These are phyloP conservation scores for Clonostachys chloroleuca DNA, from an alignment of 2,329 filamentous ascomycete species.

Conservation along the genomic window DNA sequence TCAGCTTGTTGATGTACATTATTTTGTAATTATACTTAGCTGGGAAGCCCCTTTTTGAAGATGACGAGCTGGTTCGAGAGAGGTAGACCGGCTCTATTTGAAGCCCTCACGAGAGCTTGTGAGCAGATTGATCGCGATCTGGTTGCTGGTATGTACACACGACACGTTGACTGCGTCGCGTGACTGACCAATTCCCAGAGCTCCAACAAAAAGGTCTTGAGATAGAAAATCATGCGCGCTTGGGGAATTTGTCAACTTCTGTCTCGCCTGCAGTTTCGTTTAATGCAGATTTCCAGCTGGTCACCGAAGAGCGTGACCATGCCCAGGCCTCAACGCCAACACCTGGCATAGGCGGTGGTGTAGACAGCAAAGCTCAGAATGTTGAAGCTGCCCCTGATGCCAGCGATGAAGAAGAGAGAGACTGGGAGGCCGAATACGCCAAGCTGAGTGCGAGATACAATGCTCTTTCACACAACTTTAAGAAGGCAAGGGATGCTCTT, in stretches of 20 bases:
- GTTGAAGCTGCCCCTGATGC: background rate
- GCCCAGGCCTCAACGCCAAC: background rate
- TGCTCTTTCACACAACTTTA: slow-evolving; percentile 34
- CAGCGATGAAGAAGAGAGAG: slow-evolving; percentile 5
- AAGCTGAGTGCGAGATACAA: slow-evolving; percentile 33
- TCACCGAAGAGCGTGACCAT: background rate
- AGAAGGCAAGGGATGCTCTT: slow-evolving; percentile 28
- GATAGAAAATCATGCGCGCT: background rate
- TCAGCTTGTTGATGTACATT: no score
- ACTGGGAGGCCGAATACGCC: slow-evolving; percentile 23
- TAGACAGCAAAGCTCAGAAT: background rate
- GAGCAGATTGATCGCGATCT: slow-evolving; percentile 31
- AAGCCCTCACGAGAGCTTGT: slow-evolving; percentile 32
- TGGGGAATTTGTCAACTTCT: background rate
- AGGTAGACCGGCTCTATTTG: slow-evolving; percentile 31
- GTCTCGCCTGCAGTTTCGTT: background rate
- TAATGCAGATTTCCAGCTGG: background rate
- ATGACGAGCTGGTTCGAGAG: slow-evolving; percentile 34
- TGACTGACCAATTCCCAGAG: no score
- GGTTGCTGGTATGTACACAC: slow-evolving; percentile 19
- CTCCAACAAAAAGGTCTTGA: no score
- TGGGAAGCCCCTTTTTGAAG: background rate
- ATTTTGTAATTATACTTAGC: no score
- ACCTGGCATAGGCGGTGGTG: background rate
- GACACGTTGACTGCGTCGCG: no score